Percentiles rank a stretch among this genome's conserved stretches.
Evolutionary conservation across 202 grass and related monocot species (phyloP).

Genomic region (Eragrostis tef): DNA sequence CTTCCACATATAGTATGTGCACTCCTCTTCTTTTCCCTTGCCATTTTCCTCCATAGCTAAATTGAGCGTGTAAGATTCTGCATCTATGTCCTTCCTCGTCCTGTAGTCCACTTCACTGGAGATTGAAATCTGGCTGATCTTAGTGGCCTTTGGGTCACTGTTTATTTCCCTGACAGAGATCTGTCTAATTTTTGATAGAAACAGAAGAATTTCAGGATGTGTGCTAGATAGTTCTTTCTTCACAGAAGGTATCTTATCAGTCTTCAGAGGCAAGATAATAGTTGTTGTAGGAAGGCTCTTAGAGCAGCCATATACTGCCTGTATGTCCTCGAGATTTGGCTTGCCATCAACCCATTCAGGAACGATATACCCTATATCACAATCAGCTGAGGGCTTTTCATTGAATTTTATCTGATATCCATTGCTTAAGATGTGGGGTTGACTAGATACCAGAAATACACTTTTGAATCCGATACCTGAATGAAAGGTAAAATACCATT

Average conservation of each 20-base stretch:
- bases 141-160: conserved; percentile 13
- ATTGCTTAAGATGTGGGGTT: conserved; percentile 82
- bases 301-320: conserved; percentile 46
- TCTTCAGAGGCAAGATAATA: conserved; percentile 71
- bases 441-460: conserved; percentile 62
- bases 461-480: conserved; percentile 83
- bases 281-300: conserved; percentile 58
- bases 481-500: neutral
- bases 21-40: conserved; percentile 25
- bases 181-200: conserved; percentile 53
- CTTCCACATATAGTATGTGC: conserved; percentile 61
- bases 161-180: conserved; percentile 44
- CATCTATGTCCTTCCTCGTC: conserved; percentile 43
- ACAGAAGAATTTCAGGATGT: conserved; percentile 57
- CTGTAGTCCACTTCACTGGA: conserved; percentile 42
- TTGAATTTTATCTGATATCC: conserved; percentile 74
- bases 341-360: conserved; percentile 65
- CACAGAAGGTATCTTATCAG: conserved; percentile 52
- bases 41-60: conserved; percentile 36
- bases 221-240: conserved; percentile 56
- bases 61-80: conserved; percentile 43
- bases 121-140: conserved; percentile 45
- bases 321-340: conserved; percentile 45
- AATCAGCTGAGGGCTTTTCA: conserved; percentile 62
- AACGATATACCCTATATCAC: conserved; percentile 69